Conservation (phyloP, 345 rosid species). For the Moricandia arvensis region DNA sequence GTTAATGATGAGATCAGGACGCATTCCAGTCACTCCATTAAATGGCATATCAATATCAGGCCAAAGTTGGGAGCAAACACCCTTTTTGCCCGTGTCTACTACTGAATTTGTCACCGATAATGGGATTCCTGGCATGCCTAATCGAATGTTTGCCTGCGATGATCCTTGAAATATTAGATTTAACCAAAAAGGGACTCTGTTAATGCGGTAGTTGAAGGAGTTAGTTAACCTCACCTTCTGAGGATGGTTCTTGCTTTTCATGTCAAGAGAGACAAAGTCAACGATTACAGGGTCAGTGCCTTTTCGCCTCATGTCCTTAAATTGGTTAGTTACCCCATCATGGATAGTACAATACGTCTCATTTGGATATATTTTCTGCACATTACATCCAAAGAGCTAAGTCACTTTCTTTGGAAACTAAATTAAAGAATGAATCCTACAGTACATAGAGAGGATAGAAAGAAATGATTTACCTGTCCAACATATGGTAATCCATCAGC, state of each 20-base stretch:
- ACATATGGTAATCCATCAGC: conserved; percentile 91
- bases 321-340: conserved; percentile 47
- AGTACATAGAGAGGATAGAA: neutral
- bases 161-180: neutral
- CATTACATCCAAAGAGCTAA: conserved; percentile 7
- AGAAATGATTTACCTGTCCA: conserved; percentile 66
- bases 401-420: neutral
- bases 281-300: conserved; percentile 76
- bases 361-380: conserved; percentile 64
- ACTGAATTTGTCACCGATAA: conserved; percentile 96
- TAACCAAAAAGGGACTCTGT: neutral
- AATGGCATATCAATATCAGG: conserved; percentile 98
- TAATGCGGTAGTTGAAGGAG: neutral
- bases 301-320: conserved; percentile 43
- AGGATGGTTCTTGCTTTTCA: conserved; percentile 56
- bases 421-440: neutral
- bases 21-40: conserved; percentile 93
- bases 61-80: conserved; percentile 97
- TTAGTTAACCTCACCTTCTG: conserved; percentile 61
- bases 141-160: conserved; percentile 75
- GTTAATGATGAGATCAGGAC: conserved; percentile 96
- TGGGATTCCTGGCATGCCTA: conserved; percentile 89
- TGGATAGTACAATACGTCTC: conserved; percentile 74
- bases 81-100: conserved; percentile 99
- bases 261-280: conserved; percentile 81